These are phyloP conservation scores for Paramecium tetraurelia DNA, from an alignment of 73 alveolate species.

Conservation along the genomic window DNA sequence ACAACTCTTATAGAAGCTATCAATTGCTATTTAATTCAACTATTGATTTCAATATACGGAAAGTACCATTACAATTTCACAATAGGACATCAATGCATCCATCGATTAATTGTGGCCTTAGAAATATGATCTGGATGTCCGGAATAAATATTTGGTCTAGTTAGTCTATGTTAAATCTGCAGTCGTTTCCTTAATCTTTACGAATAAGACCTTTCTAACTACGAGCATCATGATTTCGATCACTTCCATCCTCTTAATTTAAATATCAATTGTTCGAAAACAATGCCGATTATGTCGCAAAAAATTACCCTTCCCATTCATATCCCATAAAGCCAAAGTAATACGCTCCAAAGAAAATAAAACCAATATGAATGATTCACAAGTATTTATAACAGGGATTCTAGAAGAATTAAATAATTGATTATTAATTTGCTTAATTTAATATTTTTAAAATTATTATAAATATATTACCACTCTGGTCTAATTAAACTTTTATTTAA, in stretches of 20 bases:
- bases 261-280: background rate
- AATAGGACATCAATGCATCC: background rate
- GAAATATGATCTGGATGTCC: background rate
- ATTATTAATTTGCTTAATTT: background rate
- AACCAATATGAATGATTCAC: background rate
- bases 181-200: background rate
- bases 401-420: background rate
- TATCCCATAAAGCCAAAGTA: background rate
- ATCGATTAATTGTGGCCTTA: background rate
- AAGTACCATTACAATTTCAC: background rate
- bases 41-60: background rate
- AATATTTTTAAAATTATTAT: background rate
- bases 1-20: constrained; percentile 4
- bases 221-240: background rate
- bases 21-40: background rate
- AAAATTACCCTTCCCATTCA: background rate
- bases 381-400: background rate
- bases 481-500: background rate
- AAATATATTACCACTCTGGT: background rate
- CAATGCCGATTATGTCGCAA: background rate
- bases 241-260: background rate
- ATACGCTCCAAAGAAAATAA: background rate
- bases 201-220: background rate
- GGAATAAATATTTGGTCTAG: background rate
- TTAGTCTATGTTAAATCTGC: background rate